A percentile compares a stretch with the other conserved stretches of the same genome.
Evolutionary conservation across 1,139 yeast genomes (phyloP).

Genomic region (Magnusiomyces paraingens): DNA sequence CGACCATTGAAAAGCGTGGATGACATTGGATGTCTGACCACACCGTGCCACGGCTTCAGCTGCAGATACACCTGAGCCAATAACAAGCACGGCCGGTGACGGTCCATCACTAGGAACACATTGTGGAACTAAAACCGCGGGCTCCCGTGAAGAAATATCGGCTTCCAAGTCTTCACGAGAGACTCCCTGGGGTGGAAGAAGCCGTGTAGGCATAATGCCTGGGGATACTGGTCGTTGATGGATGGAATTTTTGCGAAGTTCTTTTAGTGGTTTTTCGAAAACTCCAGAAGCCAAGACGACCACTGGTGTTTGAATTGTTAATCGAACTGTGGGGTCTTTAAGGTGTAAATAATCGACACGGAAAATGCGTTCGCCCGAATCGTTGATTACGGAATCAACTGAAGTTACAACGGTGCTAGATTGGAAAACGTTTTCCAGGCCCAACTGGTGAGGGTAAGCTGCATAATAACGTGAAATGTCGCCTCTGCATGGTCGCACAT

Average conservation of each 20-base stretch:
- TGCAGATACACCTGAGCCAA: conserved; percentile 36
- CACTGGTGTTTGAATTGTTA: conserved; percentile 12
- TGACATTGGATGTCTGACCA: conserved; percentile 11
- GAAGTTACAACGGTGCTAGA: conserved; percentile 18
- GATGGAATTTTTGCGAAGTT: not conserved
- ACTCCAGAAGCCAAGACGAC: conserved; percentile 33
- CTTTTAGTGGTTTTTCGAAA: conserved; percentile 24
- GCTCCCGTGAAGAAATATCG: conserved; percentile 10
- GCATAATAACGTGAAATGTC: conserved; percentile 31
- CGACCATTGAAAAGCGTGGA: conserved; percentile 32
- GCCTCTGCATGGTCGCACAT: conserved; percentile 28
- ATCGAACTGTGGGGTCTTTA: not conserved
- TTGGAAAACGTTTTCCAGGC: conserved; percentile 18
- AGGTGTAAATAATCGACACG: conserved; percentile 4
- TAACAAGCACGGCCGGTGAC: conserved; percentile 22
- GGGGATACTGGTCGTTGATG: not conserved
- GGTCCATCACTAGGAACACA: conserved; percentile 8
- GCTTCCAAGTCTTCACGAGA: conserved; percentile 3
- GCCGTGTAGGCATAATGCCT: not conserved
- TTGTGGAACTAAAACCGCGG: conserved; percentile 13
- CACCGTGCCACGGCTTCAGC: conserved; percentile 29
- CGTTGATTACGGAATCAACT: conserved; percentile 13
- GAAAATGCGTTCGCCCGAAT: not conserved
- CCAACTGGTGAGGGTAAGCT: conserved; percentile 25
- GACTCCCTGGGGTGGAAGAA: not conserved